Evolutionary conservation across 75 land plant species (phyloP).

Genomic region (Adiantum capillusveneris): DNA sequence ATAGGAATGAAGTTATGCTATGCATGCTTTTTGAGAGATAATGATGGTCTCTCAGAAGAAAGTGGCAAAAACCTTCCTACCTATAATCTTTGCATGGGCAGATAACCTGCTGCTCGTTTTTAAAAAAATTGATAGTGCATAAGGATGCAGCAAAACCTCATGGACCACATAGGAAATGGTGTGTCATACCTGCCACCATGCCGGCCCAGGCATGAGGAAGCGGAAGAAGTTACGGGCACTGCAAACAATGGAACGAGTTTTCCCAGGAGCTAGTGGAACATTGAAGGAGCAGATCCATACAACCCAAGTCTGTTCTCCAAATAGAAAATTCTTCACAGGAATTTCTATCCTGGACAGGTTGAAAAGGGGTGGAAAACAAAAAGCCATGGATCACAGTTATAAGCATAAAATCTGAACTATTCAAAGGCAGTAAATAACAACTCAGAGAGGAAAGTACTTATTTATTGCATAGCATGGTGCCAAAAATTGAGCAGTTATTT

Average conservation of each 20-base stretch:
- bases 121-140: no score
- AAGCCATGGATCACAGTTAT: background rate
- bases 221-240: constrained; percentile 96
- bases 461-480: constrained; percentile 89
- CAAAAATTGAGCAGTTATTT: constrained; percentile 65
- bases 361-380: constrained; percentile 2
- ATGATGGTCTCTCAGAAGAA: no score
- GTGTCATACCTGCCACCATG: constrained; percentile 92
- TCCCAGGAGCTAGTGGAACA: constrained; percentile 94
- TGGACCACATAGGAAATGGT: no score
- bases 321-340: constrained; percentile 72
- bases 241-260: constrained; percentile 97
- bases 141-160: no score
- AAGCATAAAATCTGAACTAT: background rate
- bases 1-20: no score
- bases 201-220: constrained; percentile 76
- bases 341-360: constrained; percentile 86
- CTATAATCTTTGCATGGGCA: no score
- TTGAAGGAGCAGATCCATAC: constrained; percentile 99
- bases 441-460: constrained; percentile 39
- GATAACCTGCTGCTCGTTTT: no score
- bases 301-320: constrained; percentile 82
- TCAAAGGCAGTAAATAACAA: background rate
- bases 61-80: no score
- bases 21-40: no score